Evolutionary conservation across 495 filamentous ascomycete genomes (phyloP), one percentile per base, ranked within the genome.

Genomic region (Aspergillus incahuasiensis): DNA sequence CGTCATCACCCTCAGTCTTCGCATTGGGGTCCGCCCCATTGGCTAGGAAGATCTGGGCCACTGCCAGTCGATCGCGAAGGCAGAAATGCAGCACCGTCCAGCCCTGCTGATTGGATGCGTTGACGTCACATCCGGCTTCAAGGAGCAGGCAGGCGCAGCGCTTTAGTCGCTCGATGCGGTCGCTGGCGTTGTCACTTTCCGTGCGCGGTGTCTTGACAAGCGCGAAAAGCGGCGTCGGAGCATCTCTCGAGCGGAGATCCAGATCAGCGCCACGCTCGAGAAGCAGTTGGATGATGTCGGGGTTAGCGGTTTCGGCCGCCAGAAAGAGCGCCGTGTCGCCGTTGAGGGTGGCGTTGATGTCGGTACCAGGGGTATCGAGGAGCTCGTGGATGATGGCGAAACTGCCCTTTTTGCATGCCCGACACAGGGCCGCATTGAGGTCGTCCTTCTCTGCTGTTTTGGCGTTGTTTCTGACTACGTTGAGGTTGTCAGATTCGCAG

Each of bases 121-220:
- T 52, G 19, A 42, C 22, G 16, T 52, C 49, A 16, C 49, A 52
- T 8, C 35, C 49, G 20, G 49, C 49, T 7, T 52, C 49, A 13
- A 52, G 49, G 3, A 52, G 35, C 9, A 52, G 25, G 22, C 6
- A 21, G 15, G 38, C 20, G 9, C 16, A 24, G 12, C 24, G 22
- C 20, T 18, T 24, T 1, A n/a, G 9, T 41, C 21, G 13, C 38
- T 52, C 38, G 0, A 35, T 6, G 32, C 5, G 47, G n/a, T 52
- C 19, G 2, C 11, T 6, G 7, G 28, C 4, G 13, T 20, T 12
- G 1, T 25, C 11, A 12, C 0, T n/a, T n/a, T n/a, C 12, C 0
- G 20, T 1, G 7, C 15, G 6, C 13, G 3, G 12, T 52, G 19
- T n/a, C 34, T 18, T 8, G 11, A 21, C 13, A 12, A 52, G 22